Conservation (phyloP, 179 eudicot genomes). For the Corrigiola litoralis region DNA sequence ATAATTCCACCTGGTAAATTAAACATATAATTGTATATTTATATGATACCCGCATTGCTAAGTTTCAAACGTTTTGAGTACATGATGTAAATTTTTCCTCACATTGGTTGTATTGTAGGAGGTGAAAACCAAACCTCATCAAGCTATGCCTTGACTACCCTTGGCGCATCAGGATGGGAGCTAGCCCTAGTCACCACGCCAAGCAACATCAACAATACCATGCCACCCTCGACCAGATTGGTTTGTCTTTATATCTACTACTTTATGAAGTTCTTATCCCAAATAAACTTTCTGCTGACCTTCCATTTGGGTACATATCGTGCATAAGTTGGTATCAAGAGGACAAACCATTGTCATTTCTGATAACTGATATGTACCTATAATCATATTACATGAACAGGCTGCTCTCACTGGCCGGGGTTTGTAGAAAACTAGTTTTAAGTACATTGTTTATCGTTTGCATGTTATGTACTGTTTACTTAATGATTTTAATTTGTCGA, state of each 20-base stretch:
- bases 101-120: slow-evolving; percentile 32
- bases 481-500: background rate
- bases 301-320: no score
- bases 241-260: slow-evolving; percentile 33
- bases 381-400: no score
- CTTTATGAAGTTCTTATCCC: background rate
- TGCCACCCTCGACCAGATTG: slow-evolving; percentile 47
- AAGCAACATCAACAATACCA: slow-evolving; percentile 44
- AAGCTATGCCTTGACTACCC: slow-evolving; percentile 41
- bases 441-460: no score
- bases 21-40: no score
- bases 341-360: no score
- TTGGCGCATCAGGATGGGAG: slow-evolving; percentile 90
- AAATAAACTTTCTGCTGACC: no score
- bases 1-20: slow-evolving; percentile 69
- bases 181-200: slow-evolving; percentile 84
- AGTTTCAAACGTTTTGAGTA: no score
- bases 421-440: no score
- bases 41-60: no score
- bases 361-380: no score
- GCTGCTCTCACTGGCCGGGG: no score
- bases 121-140: slow-evolving; percentile 34
- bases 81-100: background rate
- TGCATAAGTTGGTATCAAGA: no score
- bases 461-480: background rate